These are phyloP conservation scores for Annulohypoxylon nitens DNA, from an alignment of 495 filamentous ascomycete genomes.

Conservation along the genomic window DNA sequence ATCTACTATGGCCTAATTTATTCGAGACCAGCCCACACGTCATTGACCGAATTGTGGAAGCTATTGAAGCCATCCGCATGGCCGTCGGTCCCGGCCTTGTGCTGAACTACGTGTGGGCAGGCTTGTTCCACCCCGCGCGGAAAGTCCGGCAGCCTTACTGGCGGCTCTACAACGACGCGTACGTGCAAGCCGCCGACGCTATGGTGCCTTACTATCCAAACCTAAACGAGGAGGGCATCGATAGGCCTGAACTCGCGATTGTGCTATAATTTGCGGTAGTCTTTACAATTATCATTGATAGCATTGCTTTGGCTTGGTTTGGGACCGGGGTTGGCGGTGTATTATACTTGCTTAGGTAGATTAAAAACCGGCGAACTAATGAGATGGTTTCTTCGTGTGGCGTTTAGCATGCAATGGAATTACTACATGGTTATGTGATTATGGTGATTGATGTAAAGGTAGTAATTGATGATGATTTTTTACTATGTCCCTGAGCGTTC, in stretches of 20 bases:
- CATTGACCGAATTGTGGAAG: constrained; percentile 96
- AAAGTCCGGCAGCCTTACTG: constrained; percentile 95
- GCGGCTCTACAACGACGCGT: constrained; percentile 96
- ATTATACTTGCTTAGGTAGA: constrained; percentile 29
- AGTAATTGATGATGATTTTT: background rate
- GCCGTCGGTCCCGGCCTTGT: constrained; percentile 90
- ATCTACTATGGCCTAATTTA: constrained; percentile 94
- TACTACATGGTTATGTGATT: background rate
- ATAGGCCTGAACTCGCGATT: constrained; percentile 83
- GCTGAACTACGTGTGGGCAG: constrained; percentile 98
- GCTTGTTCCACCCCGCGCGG: constrained; percentile 94
- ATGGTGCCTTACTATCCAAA: constrained; percentile 97
- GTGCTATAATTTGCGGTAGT: constrained; percentile 69
- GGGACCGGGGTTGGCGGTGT: constrained; percentile 29
- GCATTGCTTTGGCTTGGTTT: constrained; percentile 15
- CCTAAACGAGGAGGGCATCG: constrained; percentile 79
- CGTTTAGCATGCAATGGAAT: background rate
- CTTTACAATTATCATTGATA: constrained; percentile 3
- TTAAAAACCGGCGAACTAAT: constrained; percentile 21
- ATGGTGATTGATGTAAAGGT: background rate
- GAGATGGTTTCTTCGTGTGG: constrained; percentile 2
- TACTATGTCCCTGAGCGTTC: background rate
- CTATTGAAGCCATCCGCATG: constrained; percentile 95
- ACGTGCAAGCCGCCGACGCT: constrained; percentile 91
- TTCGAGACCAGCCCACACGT: constrained; percentile 99